Evolutionary conservation across 768 basidiomycete species (phyloP), one percentile per base, ranked within the genome.

Genomic region (Astraeus odoratus): DNA sequence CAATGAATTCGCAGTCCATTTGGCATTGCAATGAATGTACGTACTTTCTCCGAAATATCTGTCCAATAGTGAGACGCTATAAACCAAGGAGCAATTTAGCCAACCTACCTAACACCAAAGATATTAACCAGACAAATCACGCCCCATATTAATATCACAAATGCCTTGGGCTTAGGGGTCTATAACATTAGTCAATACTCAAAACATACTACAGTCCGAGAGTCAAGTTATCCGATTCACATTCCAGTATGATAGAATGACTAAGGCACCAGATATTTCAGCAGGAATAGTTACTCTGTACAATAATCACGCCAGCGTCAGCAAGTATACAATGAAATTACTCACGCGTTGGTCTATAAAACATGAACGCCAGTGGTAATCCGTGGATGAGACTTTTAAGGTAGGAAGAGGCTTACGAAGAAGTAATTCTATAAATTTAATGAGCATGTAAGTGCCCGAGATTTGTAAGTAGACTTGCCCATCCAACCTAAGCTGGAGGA

Each of bases 201-300:
- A n/a, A n/a, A n/a, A n/a, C n/a, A n/a, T n/a, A n/a, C n/a, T n/a
- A n/a, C n/a, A n/a, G n/a, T n/a, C n/a, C n/a, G n/a, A n/a, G n/a
- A n/a, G n/a, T n/a, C n/a, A n/a, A n/a, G 13, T 36, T 1, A 15
- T 36, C 24, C 29, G 5, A 60, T 70, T 43, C 49, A 80, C 79
- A 52, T 80, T 68, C 87, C 86, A 89, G 67, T 80, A 84, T 4
- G 76, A 70, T 45, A 90, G 67, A n/a, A 91, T 62, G 43, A 89
- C 72, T 8, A 76, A 72, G 8, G 83, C 78, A 2, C 86, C 86
- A 3, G 80, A 78, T 47, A 91, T 72, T 64, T 88, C 85, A 22
- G 80, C 78, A 12, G 84, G 83, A 0, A 78, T 69, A 2, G 80
- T 72, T 42, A 83, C 79, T n/a, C 70, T 74, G 39, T 19, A 30